Conservation (phyloP, 495 filamentous ascomycete genomes). For the Cercophora scortea region DNA sequence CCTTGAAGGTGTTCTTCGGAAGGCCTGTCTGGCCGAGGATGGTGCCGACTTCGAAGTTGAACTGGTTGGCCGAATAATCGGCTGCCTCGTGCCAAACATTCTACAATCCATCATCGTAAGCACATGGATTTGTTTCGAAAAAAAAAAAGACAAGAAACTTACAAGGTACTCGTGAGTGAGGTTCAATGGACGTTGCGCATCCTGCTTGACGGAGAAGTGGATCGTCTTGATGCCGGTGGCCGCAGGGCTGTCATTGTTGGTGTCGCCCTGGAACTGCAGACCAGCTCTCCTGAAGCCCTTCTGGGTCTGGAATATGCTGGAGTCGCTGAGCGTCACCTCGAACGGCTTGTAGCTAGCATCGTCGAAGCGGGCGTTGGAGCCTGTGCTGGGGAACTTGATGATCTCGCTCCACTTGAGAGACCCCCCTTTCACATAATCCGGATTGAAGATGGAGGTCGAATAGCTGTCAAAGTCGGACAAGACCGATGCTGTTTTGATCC, state of each 20-base stretch:
- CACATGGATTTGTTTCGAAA: no score
- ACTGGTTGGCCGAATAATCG: constrained; percentile 49
- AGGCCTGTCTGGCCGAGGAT: constrained; percentile 59
- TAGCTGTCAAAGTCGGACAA: constrained; percentile 36
- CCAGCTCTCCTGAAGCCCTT: constrained; percentile 49
- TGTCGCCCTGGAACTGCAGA: constrained; percentile 40
- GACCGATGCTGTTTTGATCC: constrained; percentile 19
- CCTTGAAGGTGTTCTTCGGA: constrained; percentile 72
- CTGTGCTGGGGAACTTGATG: constrained; percentile 32
- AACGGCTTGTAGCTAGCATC: constrained; percentile 28
- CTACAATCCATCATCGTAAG: constrained; percentile 8
- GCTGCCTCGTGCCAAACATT: constrained; percentile 49
- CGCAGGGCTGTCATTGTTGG: constrained; percentile 39
- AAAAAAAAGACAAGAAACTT: neutral
- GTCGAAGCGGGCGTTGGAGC: constrained; percentile 34
- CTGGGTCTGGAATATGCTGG: constrained; percentile 47
- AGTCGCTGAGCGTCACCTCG: constrained; percentile 44
- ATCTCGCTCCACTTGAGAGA: constrained; percentile 38
- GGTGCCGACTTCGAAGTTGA: constrained; percentile 46
- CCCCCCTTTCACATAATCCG: constrained; percentile 39
- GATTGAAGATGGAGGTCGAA: constrained; percentile 34
- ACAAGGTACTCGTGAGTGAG: constrained; percentile 48
- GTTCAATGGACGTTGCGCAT: constrained; percentile 39
- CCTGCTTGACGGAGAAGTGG: constrained; percentile 47
- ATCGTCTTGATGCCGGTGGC: constrained; percentile 42